Evolutionary conservation across 1,284 basidiomycete species (phyloP).

Genomic region (Ceratobasidium sp.): DNA sequence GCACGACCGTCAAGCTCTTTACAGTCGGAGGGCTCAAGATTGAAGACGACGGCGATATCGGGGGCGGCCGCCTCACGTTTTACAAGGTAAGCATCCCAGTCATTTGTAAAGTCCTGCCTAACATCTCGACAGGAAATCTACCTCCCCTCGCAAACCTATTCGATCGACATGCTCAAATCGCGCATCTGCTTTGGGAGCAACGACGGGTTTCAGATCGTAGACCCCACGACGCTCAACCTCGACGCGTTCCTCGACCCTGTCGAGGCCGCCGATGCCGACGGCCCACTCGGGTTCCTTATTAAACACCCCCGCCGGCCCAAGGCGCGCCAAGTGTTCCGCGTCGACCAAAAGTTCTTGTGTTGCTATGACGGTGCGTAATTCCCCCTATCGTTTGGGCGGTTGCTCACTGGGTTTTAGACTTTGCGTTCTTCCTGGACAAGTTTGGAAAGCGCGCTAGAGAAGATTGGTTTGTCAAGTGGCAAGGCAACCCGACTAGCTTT

Average conservation of each 20-base stretch:
- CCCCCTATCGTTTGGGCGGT: neutral
- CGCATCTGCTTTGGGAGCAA: conserved; percentile 32
- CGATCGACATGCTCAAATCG: conserved; percentile 33
- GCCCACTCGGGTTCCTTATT: conserved; percentile 31
- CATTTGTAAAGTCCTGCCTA: neutral
- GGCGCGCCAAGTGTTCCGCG: conserved; percentile 22
- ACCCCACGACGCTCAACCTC: conserved; percentile 20
- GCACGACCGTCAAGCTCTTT: conserved; percentile 27
- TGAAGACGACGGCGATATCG: conserved; percentile 34
- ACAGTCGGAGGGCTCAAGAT: conserved; percentile 34
- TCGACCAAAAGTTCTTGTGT: conserved; percentile 36
- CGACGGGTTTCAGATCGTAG: conserved; percentile 34
- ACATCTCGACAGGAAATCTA: conserved; percentile 23
- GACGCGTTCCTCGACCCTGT: conserved; percentile 34
- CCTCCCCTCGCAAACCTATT: conserved; percentile 33
- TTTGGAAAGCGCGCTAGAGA: conserved; percentile 34
- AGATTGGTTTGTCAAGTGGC: conserved; percentile 31
- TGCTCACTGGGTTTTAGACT: neutral
- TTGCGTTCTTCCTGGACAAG: conserved; percentile 34
- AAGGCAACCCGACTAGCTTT: conserved; percentile 22
- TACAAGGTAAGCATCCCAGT: conserved; percentile 15
- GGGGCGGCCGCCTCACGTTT: conserved; percentile 23
- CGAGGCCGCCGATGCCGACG: conserved; percentile 20
- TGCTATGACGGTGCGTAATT: conserved; percentile 29
- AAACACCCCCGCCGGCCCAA: conserved; percentile 26